Conservation (phyloP, 169 alveolate genomes). For the Hepatocystis sp. region DNA sequence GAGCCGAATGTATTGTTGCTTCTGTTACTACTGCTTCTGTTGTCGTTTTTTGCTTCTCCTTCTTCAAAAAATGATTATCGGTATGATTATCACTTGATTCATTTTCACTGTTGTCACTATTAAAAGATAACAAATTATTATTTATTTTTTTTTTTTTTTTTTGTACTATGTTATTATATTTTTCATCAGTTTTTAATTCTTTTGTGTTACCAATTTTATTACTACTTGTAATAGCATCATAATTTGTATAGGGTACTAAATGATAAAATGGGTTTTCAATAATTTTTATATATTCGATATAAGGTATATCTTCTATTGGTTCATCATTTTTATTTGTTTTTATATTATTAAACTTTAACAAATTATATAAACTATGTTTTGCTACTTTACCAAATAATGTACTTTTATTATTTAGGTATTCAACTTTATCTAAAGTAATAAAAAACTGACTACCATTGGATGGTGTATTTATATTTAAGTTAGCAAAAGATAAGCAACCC, state of each 20-base stretch:
- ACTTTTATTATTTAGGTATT: slow-evolving; percentile 90
- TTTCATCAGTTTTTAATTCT: background rate
- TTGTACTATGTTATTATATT: slow-evolving; percentile 20
- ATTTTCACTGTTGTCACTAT: too few relatives aligned
- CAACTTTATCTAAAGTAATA: slow-evolving; percentile 92
- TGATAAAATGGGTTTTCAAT: slow-evolving; percentile 84
- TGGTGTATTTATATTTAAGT: slow-evolving; percentile 67
- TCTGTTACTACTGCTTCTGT: too few relatives aligned
- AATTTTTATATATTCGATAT: slow-evolving; percentile 68
- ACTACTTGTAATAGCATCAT: slow-evolving; percentile 36
- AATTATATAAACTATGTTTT: slow-evolving; percentile 81
- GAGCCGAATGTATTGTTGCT: too few relatives aligned
- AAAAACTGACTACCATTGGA: slow-evolving; percentile 90
- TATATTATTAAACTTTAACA: slow-evolving; percentile 78
- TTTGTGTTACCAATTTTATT: background rate
- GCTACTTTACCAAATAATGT: slow-evolving; percentile 95
- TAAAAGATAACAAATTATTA: too few relatives aligned
- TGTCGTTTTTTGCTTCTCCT: too few relatives aligned
- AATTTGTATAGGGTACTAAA: slow-evolving; percentile 73
- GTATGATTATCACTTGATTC: too few relatives aligned
- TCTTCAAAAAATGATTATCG: too few relatives aligned
- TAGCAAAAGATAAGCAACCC: slow-evolving; percentile 73
- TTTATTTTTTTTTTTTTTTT: too few relatives aligned
- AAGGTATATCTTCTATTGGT: slow-evolving; percentile 71
- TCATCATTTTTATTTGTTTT: slow-evolving; percentile 81